Conservation (phyloP, 2,329 filamentous ascomycete genomes). For the Torrubiella hemipterigena region DNA sequence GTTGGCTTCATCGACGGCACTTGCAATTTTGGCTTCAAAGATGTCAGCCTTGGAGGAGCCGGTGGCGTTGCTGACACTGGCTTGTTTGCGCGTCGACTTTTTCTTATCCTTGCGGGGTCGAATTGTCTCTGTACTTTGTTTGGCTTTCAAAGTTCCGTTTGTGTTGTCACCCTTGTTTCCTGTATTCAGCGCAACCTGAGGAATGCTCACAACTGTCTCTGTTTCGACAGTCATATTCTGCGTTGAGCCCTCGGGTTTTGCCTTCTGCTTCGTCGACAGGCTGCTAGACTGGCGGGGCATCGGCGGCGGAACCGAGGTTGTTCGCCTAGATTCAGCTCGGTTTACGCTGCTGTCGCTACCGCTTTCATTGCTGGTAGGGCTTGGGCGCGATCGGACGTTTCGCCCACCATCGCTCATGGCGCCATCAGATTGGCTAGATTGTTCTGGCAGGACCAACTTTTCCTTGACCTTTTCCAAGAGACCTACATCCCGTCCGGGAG, state of each 20-base stretch:
- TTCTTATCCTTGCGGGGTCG: slow-evolving; percentile 89
- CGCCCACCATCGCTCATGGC: slow-evolving; percentile 24
- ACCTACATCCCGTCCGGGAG: slow-evolving; percentile 28
- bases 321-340: slow-evolving; percentile 27
- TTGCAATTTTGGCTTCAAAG: slow-evolving; percentile 94
- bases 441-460: slow-evolving; percentile 28
- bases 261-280: slow-evolving; percentile 56
- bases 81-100: slow-evolving; percentile 62
- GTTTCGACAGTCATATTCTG: slow-evolving; percentile 97
- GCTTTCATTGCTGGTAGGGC: slow-evolving; percentile 38
- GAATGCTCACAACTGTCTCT: slow-evolving; percentile 85
- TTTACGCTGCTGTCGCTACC: slow-evolving; percentile 55
- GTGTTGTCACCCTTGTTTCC: slow-evolving; percentile 52
- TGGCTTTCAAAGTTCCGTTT: slow-evolving; percentile 66
- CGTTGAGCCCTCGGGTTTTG: slow-evolving; percentile 64
- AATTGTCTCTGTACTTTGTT: slow-evolving; percentile 91
- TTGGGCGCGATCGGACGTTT: slow-evolving; percentile 33
- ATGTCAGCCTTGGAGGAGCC: slow-evolving; percentile 96
- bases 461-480: slow-evolving; percentile 39
- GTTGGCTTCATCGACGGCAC: slow-evolving; percentile 88
- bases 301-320: slow-evolving; percentile 35
- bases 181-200: slow-evolving; percentile 63
- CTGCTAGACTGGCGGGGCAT: slow-evolving; percentile 54
- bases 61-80: slow-evolving; percentile 57
- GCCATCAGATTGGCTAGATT: slow-evolving; percentile 29